Percentiles rank a stretch among this genome's conserved stretches.
Conservation (phyloP, 306 rosid genomes). For the Hippophae rhamnoides region DNA sequence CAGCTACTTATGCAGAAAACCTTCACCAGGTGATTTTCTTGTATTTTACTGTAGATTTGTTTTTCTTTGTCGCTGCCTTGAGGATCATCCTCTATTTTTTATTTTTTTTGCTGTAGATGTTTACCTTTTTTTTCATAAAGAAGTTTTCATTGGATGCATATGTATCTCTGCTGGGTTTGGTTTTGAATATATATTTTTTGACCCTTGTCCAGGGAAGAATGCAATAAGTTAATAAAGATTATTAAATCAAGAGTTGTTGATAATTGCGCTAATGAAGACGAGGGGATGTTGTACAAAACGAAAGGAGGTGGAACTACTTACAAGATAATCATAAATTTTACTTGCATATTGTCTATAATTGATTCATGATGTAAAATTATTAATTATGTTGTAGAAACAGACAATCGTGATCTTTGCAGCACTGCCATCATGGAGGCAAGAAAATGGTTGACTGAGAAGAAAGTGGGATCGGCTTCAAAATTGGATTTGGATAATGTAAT, state of each 20-base stretch:
- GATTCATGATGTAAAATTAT: background rate
- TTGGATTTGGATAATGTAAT: slow-evolving; percentile 44
- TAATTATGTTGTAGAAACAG: slow-evolving; percentile 27
- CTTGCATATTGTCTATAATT: background rate
- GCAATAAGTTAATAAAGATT: slow-evolving; percentile 49
- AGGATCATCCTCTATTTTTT: no score
- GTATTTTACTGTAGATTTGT: no score
- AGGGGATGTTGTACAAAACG: slow-evolving; percentile 12
- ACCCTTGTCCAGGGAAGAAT: slow-evolving; percentile 75
- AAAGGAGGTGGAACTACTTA: slow-evolving; percentile 31
- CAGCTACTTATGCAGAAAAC: slow-evolving; percentile 65
- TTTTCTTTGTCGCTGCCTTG: no score
- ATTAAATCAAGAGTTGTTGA: slow-evolving; percentile 74
- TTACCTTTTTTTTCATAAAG: no score
- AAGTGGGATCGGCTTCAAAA: slow-evolving; percentile 46
- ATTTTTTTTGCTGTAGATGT: no score
- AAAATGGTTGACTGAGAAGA: slow-evolving; percentile 77
- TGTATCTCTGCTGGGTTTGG: slow-evolving; percentile 2
- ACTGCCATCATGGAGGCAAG: slow-evolving; percentile 81
- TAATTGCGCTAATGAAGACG: slow-evolving; percentile 29
- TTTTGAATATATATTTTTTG: slow-evolving; percentile 11
- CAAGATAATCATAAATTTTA: background rate
- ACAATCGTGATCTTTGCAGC: slow-evolving; percentile 44
- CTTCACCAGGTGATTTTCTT: slow-evolving; percentile 58
- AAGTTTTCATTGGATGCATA: background rate